A percentile compares a stretch with the other conserved stretches of the same genome.
Evolutionary conservation across 176 grass and related monocot species (phyloP).

Genomic region (Lolium perenne): DNA sequence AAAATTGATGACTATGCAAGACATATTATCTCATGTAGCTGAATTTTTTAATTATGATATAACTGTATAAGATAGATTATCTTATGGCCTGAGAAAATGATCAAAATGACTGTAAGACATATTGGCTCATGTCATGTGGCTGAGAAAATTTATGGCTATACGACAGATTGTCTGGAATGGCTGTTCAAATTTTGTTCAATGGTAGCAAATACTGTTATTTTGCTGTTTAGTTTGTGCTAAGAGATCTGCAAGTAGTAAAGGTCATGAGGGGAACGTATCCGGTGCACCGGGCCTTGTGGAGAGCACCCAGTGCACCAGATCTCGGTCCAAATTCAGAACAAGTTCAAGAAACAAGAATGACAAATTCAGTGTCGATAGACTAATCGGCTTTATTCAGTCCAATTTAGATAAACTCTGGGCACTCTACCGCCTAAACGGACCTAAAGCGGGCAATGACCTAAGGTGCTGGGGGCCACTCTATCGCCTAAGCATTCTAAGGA

Average conservation of each 20-base stretch:
- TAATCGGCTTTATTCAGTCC: neutral
- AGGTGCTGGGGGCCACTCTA: no score
- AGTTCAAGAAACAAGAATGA: neutral
- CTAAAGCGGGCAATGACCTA: no score
- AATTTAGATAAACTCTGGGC: neutral
- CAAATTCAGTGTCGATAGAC: neutral
- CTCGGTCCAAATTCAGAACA: neutral
- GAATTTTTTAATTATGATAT: constrained; percentile 14
- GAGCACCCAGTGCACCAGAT: neutral
- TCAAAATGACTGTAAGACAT: neutral
- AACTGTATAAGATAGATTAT: neutral
- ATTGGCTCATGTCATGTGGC: neutral
- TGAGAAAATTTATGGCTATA: constrained; percentile 2
- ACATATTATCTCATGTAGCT: neutral
- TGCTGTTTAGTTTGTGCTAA: constrained; percentile 11
- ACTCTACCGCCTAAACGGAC: no score
- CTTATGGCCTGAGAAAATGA: constrained; percentile 7
- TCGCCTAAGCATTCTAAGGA: no score
- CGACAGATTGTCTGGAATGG: neutral
- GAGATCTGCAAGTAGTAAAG: neutral
- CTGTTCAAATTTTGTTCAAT: neutral
- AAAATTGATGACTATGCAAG: neutral
- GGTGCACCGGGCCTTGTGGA: neutral
- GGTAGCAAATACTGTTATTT: no score
- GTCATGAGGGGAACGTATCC: neutral